Evolutionary conservation across 768 basidiomycete species (phyloP), one percentile per base, ranked within the genome.

Genomic region (Rhizopogon roseolus): DNA sequence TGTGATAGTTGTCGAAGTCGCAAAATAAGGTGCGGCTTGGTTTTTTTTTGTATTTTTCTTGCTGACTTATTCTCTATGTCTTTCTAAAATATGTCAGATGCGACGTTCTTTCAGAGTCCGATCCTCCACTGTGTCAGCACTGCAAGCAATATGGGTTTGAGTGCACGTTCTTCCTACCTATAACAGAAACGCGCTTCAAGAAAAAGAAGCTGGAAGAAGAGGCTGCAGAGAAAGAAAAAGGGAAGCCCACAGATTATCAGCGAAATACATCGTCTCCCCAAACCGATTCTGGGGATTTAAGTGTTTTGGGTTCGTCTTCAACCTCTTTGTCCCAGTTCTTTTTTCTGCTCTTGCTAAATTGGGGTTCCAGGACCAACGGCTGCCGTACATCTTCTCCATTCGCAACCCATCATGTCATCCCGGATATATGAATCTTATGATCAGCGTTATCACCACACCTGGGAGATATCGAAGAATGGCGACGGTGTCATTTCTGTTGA

Each of bases 181-280:
- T 99, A 62, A 93, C 96, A 9, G 97, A 98, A 70, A 99, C 97
- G 0, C 86, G 97, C 17, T 99, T 98, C 80, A 98, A 98, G 75
- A 97, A 97, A 77, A 93, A 93, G 74, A 88, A 89, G 60, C 54
- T 85, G 41, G 89, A 93, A 62, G 86, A 90, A 61, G 88, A 88
- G 49, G 71, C 74, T 2, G 71, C 73, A 0, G 66, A 71, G 45
- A 67, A 68, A 59, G 76, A 76, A 38, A 71, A 64, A 45, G 69
- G 71, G 16, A 65, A 64, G 46, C 55, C 65, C 22, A 22, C 40
- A 4, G 67, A 69, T 37, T 55, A 64, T 27, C 69, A 67, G 17
- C 61, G 56, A 52, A 68, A 63, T 53, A 74, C 76, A 25, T 64
- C 65, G 9, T 76, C 84, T 39, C 78, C 82, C 6, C 71, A 74